Base-by-base conservation (phyloP, 1,284 basidiomycete species). In the Puccinia triticina region DNA sequence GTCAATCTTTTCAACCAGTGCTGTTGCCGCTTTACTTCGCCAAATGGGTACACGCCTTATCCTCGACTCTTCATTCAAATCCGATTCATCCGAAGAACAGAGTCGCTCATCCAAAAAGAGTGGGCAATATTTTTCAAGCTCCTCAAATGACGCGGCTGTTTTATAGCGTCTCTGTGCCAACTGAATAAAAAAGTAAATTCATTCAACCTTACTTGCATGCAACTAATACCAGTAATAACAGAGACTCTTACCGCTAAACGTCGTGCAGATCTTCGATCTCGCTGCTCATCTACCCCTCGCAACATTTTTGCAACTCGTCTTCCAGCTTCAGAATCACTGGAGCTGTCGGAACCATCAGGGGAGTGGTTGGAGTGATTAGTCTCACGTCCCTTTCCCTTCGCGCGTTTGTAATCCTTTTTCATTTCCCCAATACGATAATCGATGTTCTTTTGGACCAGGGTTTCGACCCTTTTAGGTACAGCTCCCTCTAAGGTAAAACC, bases 21-120 rank as follows among this genome's bases (percentile, higher is more conserved):
- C 73, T 23, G 73, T 75, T 21, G 53, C 73, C 26, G n/a, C 14
- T 7, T 43, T 43, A n/a, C 73, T 75, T 23, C 73, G 29, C 73
- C 73, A 75, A 26, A 75, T n/a, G 12, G 53, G 50, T 26, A 29
- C 26, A 23, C 57, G 53, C 43, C 73, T 55, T 8, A 75, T 18
- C 43, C 50, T 55, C n/a, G 53, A 43, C 21, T 75, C 34, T 14
- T n/a, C 50, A 34, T 57, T 2, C 23, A 37, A 12, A 55, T 75
- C 73, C 16, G 73, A 75, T 50, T 75, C 53, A n/a, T 75, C 73
- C 8, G 72, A 74, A n/a, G 48, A 74, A 74, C 72, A 74, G 14
- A 55, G 37, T 23, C 50, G 29, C 14, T 26, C 23, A 34, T 74
- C 43, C 43, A 23, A 4, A 32, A 74, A 74, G 21, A 74, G 72